Evolutionary conservation across 2,329 filamentous ascomycete species (phyloP), one percentile per base, ranked within the genome.

Genomic region (Rugonectria rugulosa): DNA sequence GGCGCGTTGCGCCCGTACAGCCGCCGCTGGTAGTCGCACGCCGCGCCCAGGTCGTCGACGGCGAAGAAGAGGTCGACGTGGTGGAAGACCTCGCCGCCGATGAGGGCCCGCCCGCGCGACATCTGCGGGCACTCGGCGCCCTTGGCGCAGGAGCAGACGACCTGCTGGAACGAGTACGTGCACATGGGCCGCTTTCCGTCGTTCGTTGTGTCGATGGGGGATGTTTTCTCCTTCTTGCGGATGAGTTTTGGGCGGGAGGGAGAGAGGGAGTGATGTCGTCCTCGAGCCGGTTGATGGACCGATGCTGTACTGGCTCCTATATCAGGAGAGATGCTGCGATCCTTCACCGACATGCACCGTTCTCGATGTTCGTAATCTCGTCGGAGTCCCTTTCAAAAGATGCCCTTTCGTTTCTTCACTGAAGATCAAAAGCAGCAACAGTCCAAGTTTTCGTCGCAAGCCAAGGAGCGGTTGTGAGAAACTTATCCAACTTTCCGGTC

Each of bases 101-200:
- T 57, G 11, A 64, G 26, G 41, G 53, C 64, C 9, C 59, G 57
- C 1, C 64, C 65, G 24, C 59, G 55, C 10, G 50, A 36, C 62
- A 67, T 65, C 37, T 68, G 65, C 1, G 65, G 65, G 24, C 65
- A 68, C 9, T 65, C 62, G 41, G 57, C 47, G n/a, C 65, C 65
- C 45, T 68, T 68, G 57, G 64, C 64, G 61, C 65, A 68, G 43
- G 57, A 62, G 64, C 66, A 68, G 45, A 67, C 64, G 47, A 63
- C 56, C 42, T 64, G 64, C 44, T 68, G 62, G 56, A 67, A 68
- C 0, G 65, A 63, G 44, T 68, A 68, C 41, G 66, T 68, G 53
- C 66, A 68, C 66, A 68, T 68, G 37, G 10, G n/a, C n/a, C n/a
- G n/a, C n/a, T n/a, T n/a, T n/a, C n/a, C 24, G 42, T 20, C 21